A percentile compares a stretch with the other conserved stretches of the same genome.
Evolutionary conservation across 73 alveolate species (phyloP).

Genomic region (Paramecium octaurelia): DNA sequence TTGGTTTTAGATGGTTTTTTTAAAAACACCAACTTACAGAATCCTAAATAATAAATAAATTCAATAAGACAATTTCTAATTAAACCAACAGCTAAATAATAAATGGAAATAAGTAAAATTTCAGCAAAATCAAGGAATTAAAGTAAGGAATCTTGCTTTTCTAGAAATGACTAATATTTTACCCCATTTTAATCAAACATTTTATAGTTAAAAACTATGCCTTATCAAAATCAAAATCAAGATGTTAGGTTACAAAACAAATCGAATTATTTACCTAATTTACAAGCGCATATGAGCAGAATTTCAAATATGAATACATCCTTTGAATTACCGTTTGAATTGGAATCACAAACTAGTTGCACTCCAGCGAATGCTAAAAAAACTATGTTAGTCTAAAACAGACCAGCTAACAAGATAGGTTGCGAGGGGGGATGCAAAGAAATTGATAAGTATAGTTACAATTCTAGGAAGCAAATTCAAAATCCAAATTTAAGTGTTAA

Average conservation of each 20-base stretch:
- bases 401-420: not conserved
- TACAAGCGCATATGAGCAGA: not conserved
- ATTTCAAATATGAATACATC: not conserved
- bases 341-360: not conserved
- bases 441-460: not conserved
- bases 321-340: not conserved
- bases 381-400: not conserved
- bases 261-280: not conserved
- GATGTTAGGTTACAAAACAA: not conserved
- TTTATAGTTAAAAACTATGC: not conserved
- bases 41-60: not conserved
- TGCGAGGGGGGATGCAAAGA: not conserved
- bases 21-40: not conserved
- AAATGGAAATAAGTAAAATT: not conserved
- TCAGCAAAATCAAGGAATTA: not conserved
- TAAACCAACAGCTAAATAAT: not conserved
- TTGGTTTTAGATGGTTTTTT: not conserved
- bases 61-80: not conserved
- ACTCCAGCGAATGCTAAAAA: not conserved
- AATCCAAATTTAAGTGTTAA: not conserved
- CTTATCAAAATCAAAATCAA: not conserved
- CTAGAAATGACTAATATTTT: not conserved
- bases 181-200: not conserved
- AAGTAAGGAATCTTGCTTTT: not conserved
- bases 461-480: not conserved